These are phyloP conservation scores for Tylopilus rubrobrunneus DNA, from an alignment of 768 basidiomycete species.

Conservation along the genomic window DNA sequence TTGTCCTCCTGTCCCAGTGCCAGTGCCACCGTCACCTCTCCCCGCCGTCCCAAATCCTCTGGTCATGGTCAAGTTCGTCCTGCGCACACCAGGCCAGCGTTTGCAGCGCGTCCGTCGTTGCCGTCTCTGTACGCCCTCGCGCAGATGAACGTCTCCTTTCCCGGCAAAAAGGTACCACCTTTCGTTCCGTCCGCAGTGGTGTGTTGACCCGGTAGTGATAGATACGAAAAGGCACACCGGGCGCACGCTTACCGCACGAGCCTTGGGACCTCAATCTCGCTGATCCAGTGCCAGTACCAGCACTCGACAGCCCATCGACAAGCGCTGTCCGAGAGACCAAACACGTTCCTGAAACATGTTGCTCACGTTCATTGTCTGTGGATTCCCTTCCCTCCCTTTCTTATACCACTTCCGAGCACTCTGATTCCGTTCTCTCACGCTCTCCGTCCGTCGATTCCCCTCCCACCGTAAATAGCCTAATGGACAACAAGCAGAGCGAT, in stretches of 20 bases:
- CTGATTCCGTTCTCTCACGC: conserved; percentile 38
- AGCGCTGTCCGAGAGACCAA: no score
- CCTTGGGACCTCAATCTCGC: conserved; percentile 34
- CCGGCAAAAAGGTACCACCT: conserved; percentile 33
- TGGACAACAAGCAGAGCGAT: conserved; percentile 15
- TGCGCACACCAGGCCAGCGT: conserved; percentile 41
- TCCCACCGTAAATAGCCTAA: conserved; percentile 17
- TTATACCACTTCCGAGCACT: conserved; percentile 29
- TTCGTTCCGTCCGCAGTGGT: neutral
- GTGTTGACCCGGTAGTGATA: conserved; percentile 7
- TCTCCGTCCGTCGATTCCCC: conserved; percentile 33
- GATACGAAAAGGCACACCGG: conserved; percentile 40
- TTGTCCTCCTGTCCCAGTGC: conserved; percentile 28
- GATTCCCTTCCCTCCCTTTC: conserved; percentile 35
- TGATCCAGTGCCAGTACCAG: no score
- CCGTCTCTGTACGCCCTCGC: conserved; percentile 40
- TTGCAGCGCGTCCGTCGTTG: conserved; percentile 38
- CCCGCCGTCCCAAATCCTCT: conserved; percentile 31
- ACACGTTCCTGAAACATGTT: conserved; percentile 15
- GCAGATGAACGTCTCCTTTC: conserved; percentile 32
- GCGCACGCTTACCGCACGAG: conserved; percentile 40
- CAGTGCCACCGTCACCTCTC: neutral
- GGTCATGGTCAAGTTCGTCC: conserved; percentile 35
- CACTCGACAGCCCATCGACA: no score
- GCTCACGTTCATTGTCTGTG: conserved; percentile 18